phyloP scores from a whole-genome alignment of 805 yeast species.

The Zygosaccharomyces bailii region DNA sequence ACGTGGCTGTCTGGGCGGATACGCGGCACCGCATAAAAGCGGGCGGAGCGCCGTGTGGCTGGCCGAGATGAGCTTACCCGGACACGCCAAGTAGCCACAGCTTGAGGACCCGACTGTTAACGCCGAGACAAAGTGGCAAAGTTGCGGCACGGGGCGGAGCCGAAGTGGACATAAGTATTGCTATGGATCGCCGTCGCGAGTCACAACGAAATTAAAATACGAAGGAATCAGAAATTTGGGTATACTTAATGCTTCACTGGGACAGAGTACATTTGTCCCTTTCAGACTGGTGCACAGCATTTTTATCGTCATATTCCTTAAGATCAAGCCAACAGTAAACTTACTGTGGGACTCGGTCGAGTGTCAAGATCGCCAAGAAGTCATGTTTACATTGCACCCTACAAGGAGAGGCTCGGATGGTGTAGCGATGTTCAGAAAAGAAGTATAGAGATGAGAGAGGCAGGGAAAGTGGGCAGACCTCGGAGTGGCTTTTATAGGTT shows the following conservation, averaged over 20 bases:
- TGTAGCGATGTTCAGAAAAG: too few species aligned
- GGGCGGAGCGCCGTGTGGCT: conserved; percentile 1
- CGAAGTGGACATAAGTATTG: too few species aligned
- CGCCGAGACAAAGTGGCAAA: too few species aligned
- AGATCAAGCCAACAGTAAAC: conserved; percentile 9
- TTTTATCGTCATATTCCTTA: conserved; percentile 35
- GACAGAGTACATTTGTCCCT: conserved; percentile 32
- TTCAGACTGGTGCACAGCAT: conserved; percentile 42
- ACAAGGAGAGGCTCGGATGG: too few species aligned
- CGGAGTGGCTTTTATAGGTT: background rate
- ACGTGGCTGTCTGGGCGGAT: conserved; percentile 1
- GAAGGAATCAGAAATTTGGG: conserved; percentile 38
- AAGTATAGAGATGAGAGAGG: background rate
- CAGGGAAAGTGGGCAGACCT: background rate
- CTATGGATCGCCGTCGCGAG: background rate
- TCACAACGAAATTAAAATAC: background rate
- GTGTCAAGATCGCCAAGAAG: background rate
- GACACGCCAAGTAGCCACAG: background rate
- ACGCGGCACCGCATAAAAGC: background rate
- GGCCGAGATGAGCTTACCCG: conserved; percentile 1
- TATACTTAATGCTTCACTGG: conserved; percentile 38
- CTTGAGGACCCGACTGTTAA: too few species aligned
- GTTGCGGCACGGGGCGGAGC: too few species aligned
- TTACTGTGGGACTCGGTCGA: conserved; percentile 1
- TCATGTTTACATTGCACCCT: conserved; percentile 1